Conservation (phyloP, 2,329 filamentous ascomycete species). For the Diaporthe vexans region DNA sequence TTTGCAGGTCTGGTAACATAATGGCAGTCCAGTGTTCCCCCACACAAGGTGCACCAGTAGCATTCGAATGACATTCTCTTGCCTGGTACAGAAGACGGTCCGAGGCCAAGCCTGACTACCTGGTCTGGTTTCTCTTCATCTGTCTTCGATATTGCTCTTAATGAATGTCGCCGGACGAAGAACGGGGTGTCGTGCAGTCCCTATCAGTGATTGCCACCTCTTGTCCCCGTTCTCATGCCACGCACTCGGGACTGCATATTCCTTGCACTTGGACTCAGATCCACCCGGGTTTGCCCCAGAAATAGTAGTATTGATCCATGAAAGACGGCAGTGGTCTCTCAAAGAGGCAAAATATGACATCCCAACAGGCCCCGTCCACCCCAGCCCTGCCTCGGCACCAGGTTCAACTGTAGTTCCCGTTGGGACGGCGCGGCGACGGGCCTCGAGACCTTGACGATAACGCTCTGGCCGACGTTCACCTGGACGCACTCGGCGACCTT, state of each 20-base stretch:
- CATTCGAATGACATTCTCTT: neutral
- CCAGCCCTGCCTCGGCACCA: slow-evolving; percentile 85
- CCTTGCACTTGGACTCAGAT: neutral
- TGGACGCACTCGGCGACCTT: slow-evolving; percentile 93
- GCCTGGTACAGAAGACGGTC: neutral
- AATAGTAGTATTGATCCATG: neutral
- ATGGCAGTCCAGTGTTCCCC: neutral
- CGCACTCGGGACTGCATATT: too few relatives aligned
- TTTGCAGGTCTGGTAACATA: neutral
- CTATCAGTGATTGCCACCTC: neutral
- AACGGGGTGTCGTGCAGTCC: neutral
- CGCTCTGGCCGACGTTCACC: slow-evolving; percentile 82
- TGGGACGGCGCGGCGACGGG: slow-evolving; percentile 55
- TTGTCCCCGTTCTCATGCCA: neutral
- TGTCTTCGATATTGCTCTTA: neutral
- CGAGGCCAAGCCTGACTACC: neutral
- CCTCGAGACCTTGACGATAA: slow-evolving; percentile 75
- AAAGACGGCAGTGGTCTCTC: slow-evolving; percentile 48
- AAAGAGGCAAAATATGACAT: slow-evolving; percentile 87
- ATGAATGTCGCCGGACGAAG: neutral
- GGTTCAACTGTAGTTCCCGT: slow-evolving; percentile 74
- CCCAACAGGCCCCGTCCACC: slow-evolving; percentile 88
- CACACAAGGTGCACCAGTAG: neutral
- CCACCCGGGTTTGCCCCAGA: neutral
- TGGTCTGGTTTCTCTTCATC: neutral